phyloP scores from a whole-genome alignment of 139 green algal genomes.

The Pseudopediastrum boryanum region DNA sequence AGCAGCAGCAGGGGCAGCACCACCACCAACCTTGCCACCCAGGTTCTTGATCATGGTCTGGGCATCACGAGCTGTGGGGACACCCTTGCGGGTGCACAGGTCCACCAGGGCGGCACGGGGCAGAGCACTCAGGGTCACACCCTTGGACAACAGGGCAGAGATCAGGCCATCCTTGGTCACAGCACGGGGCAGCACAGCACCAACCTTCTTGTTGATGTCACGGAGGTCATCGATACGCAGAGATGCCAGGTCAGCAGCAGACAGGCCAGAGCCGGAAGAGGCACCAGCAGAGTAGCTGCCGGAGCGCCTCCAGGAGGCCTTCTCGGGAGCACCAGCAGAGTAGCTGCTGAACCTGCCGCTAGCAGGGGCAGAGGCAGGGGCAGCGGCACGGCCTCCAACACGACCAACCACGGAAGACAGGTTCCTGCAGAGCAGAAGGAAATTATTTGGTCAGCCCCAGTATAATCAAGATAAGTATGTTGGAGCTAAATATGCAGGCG shows the following conservation, averaged over 20 bases:
- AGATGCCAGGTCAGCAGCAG: constrained; percentile 6
- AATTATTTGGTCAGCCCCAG: no score
- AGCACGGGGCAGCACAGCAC: constrained; percentile 28
- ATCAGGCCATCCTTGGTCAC: constrained; percentile 31
- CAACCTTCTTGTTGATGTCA: constrained; percentile 32
- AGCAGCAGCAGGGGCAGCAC: constrained; percentile 19
- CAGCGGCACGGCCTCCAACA: not conserved
- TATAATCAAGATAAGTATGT: no score
- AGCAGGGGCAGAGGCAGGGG: not conserved
- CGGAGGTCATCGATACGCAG: constrained; percentile 37
- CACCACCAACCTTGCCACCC: constrained; percentile 18
- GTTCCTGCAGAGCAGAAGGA: no score
- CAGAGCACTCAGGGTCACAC: constrained; percentile 25
- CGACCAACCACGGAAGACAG: constrained; percentile 3
- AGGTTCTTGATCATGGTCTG: constrained; percentile 33
- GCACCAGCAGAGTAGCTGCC: constrained; percentile 31
- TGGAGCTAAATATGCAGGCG: no score
- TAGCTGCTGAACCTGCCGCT: constrained; percentile 27
- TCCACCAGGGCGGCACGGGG: constrained; percentile 29
- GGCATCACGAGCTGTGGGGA: constrained; percentile 11
- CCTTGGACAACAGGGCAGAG: constrained; percentile 18
- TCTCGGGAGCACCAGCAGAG: constrained; percentile 20
- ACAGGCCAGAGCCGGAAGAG: constrained; percentile 18
- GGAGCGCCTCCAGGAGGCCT: constrained; percentile 26
- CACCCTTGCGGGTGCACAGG: constrained; percentile 26